Evolutionary conservation across 2,329 filamentous ascomycete genomes (phyloP), one percentile per base, ranked within the genome.

Genomic region (Venturia pyrina): DNA sequence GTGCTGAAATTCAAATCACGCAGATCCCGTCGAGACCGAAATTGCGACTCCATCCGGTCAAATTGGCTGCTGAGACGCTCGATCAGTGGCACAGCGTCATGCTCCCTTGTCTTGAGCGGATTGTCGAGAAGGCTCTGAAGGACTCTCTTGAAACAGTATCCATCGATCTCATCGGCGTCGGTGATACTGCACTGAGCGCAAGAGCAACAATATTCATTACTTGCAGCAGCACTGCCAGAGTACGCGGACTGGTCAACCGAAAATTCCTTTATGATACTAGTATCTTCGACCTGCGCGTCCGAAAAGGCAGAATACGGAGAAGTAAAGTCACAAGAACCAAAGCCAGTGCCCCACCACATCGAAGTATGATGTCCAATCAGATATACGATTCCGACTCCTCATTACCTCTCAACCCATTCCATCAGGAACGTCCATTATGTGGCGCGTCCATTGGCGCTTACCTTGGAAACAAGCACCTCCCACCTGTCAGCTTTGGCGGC

Each of bases 381-480:
- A 73, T 71, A 1, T 69, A 75, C 37, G 69, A 68, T 32, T 75
- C 76, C 28, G 74, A 71, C 7, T 76, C 78, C 13, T 73, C 77
- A 65, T 70, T 73, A 11, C 80, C 82, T 6, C 79, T 80, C 70
- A 96, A 96, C 71, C 86, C 87, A 0, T 87, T 86, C 67, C 93
- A 91, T 73, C 93, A 98, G 75, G 81, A 87, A 70, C 83, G 84
- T 28, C 93, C 93, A 0, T 77, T 85, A 0, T 96, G 93, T 70
- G 93, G 93, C 0, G 93, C 93, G 8, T 96, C 92, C 56, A 97
- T 98, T 67, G 93, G 93, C 7, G 93, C 93, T 0, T 97, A 91
- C 81, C 87, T 90, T 63, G 89, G 90, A 66, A 86, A 92, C 69
- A 87, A 90, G 57, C 93, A 97, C 73, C 80, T 97, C 2, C 92